Evolutionary conservation across 2,329 filamentous ascomycete species (phyloP).

Genomic region (Colletotrichum higginsianum): DNA sequence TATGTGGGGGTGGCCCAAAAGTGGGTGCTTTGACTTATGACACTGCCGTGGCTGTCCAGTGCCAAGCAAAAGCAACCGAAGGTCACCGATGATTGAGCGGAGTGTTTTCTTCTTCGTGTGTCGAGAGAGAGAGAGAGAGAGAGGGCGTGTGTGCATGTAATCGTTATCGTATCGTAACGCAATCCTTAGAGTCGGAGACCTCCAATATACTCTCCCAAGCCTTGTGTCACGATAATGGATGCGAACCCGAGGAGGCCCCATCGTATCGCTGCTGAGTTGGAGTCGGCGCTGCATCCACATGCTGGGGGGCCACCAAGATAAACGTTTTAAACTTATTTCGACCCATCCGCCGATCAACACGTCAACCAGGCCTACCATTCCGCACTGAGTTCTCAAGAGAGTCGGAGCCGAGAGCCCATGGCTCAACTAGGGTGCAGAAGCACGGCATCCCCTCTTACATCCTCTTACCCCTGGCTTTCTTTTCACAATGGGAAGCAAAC

Average conservation of each 20-base stretch:
- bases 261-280: background rate
- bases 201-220: no score
- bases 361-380: background rate
- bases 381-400: background rate
- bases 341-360: background rate
- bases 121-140: no score
- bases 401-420: background rate
- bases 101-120: no score
- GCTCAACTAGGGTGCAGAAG: background rate
- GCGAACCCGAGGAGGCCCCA: background rate
- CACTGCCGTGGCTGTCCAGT: no score
- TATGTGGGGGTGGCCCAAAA: no score
- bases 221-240: background rate
- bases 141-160: no score
- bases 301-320: background rate
- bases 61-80: no score
- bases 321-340: constrained; percentile 16
- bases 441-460: background rate
- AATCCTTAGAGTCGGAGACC: no score
- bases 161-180: no score
- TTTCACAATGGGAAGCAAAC: background rate
- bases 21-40: no score
- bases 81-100: no score
- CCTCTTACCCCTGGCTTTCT: background rate
- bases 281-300: background rate